Percentiles rank a stretch among this genome's conserved stretches.
These are phyloP conservation scores for Maudiozyma barnettii DNA, from an alignment of 805 yeast genomes.

Conservation along the genomic window DNA sequence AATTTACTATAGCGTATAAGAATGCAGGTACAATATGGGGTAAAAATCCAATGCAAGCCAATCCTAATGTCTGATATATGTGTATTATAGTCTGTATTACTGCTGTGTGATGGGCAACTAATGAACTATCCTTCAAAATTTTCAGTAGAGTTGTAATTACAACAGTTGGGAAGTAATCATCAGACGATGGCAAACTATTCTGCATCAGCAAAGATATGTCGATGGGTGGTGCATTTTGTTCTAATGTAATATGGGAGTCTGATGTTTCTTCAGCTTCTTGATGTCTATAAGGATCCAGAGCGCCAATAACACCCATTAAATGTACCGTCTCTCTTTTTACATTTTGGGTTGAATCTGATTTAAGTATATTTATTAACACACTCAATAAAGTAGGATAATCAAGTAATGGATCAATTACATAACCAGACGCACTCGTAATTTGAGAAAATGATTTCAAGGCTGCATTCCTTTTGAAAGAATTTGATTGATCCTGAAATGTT, in stretches of 20 bases:
- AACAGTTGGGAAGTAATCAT: slow-evolving; percentile 89
- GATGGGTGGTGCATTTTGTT: slow-evolving; percentile 77
- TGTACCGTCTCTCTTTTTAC: slow-evolving; percentile 82
- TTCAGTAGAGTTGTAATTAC: slow-evolving; percentile 77
- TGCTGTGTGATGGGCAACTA: slow-evolving; percentile 73
- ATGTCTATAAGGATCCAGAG: slow-evolving; percentile 87
- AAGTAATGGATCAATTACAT: slow-evolving; percentile 82
- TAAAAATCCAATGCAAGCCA: slow-evolving; percentile 77
- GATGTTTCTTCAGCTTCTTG: slow-evolving; percentile 74
- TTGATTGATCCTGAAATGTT: slow-evolving; percentile 82
- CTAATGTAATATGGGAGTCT: slow-evolving; percentile 38
- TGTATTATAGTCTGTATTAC: slow-evolving; percentile 86
- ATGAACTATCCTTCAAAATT: slow-evolving; percentile 71
- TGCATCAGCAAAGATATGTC: slow-evolving; percentile 84
- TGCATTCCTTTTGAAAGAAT: slow-evolving; percentile 73
- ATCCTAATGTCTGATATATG: slow-evolving; percentile 77
- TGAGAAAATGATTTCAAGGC: slow-evolving; percentile 82
- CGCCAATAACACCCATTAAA: slow-evolving; percentile 83
- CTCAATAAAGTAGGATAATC: slow-evolving; percentile 83
- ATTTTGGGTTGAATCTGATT: slow-evolving; percentile 62
- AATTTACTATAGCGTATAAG: slow-evolving; percentile 65
- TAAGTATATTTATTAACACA: slow-evolving; percentile 65
- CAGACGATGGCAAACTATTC: slow-evolving; percentile 82
- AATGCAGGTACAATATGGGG: slow-evolving; percentile 82
- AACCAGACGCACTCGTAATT: slow-evolving; percentile 79